Conservation (phyloP, 2,329 filamentous ascomycete genomes). For the Pseudocercospora crystallina region DNA sequence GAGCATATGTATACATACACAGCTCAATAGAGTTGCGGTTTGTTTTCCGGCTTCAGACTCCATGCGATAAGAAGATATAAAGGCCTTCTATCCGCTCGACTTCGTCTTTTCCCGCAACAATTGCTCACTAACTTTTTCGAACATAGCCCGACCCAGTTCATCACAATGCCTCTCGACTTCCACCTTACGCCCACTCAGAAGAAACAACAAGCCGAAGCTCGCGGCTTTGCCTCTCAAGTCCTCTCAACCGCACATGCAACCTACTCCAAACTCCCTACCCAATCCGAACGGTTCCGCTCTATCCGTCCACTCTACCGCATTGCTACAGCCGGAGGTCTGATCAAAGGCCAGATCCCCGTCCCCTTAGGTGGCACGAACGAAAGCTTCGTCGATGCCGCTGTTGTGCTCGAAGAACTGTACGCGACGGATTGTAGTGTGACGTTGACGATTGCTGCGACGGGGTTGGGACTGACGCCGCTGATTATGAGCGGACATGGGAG, state of each 20-base stretch:
- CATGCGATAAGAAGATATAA: too few relatives aligned
- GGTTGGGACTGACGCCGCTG: conserved; percentile 54
- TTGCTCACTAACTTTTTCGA: too few relatives aligned
- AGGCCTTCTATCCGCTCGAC: too few relatives aligned
- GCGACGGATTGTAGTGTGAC: conserved; percentile 51
- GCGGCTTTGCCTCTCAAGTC: conserved; percentile 28
- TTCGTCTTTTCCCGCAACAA: too few relatives aligned
- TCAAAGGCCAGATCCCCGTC: conserved; percentile 50
- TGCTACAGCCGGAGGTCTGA: conserved; percentile 46
- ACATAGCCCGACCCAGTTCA: too few relatives aligned
- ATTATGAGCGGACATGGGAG: conserved; percentile 46
- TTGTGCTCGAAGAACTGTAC: conserved; percentile 56
- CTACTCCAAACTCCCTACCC: conserved; percentile 28
- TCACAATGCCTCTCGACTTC: conserved; percentile 11
- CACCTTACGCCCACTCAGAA: conserved; percentile 6
- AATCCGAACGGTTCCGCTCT: conserved; percentile 48
- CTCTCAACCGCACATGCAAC: conserved; percentile 28
- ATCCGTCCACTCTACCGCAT: conserved; percentile 48
- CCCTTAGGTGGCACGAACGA: conserved; percentile 48
- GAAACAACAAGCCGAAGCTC: conserved; percentile 22
- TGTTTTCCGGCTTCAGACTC: too few relatives aligned
- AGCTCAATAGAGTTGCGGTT: too few relatives aligned
- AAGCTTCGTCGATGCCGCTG: conserved; percentile 49
- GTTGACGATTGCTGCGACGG: conserved; percentile 54
- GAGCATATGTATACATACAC: too few relatives aligned